A percentile compares a stretch with the other conserved stretches of the same genome.
Conservation (phyloP, 495 filamentous ascomycete species). For the Xylona heveae region DNA sequence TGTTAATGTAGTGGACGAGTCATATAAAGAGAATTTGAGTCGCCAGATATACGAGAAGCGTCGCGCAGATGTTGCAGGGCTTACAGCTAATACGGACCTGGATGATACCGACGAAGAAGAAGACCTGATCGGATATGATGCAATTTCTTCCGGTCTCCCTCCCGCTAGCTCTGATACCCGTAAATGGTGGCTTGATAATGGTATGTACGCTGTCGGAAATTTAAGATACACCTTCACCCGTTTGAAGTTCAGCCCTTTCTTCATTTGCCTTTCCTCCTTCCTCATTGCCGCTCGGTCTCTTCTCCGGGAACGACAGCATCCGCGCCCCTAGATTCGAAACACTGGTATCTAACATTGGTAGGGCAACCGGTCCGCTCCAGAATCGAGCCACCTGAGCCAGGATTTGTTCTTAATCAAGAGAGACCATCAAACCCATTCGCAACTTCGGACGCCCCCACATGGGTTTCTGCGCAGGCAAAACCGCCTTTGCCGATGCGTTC, state of each 20-base stretch:
- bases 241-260: constrained; percentile 2
- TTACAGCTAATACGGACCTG: constrained; percentile 17
- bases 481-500: too few species aligned
- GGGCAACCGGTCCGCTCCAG: constrained; percentile 55
- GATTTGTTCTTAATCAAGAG: constrained; percentile 41
- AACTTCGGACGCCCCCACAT: constrained; percentile 46
- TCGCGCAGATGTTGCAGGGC: constrained; percentile 30
- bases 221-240: neutral
- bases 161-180: constrained; percentile 72
- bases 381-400: constrained; percentile 37
- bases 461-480: too few species aligned
- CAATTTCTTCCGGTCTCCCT: constrained; percentile 62
- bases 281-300: constrained; percentile 1
- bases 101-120: constrained; percentile 47
- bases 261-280: constrained; percentile 1
- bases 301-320: too few species aligned
- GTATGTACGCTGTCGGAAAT: constrained; percentile 13
- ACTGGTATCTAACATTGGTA: too few species aligned
- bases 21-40: constrained; percentile 43
- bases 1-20: constrained; percentile 59
- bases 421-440: constrained; percentile 69
- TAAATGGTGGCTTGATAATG: constrained; percentile 91
- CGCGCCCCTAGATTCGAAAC: too few species aligned
- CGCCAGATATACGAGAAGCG: constrained; percentile 48
- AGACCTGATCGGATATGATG: constrained; percentile 48